A percentile compares a stretch with the other conserved stretches of the same genome.
These are phyloP conservation scores for Moricandia moricandioides DNA, from an alignment of 345 rosid species.

Conservation along the genomic window DNA sequence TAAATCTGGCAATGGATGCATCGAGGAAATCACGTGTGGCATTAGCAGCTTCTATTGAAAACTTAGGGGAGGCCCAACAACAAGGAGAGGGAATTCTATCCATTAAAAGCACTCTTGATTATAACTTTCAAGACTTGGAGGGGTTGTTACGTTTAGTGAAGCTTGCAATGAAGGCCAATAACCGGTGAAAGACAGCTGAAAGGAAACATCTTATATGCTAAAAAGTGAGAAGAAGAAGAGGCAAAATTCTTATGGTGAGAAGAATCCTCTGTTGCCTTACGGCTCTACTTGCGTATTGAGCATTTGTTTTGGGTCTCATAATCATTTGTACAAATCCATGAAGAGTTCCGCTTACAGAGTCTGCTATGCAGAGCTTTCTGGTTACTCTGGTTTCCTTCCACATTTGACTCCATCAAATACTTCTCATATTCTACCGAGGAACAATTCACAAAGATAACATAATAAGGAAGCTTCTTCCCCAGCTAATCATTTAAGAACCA, in stretches of 20 bases:
- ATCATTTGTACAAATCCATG: constrained; percentile 24
- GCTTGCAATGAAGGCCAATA: constrained; percentile 77
- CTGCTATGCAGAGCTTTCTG: constrained; percentile 17
- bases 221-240: constrained; percentile 23
- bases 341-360: constrained; percentile 12
- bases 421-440: not conserved
- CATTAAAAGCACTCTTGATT: constrained; percentile 85
- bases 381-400: too few species aligned
- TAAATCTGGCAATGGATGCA: constrained; percentile 88
- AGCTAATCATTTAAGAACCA: constrained; percentile 24
- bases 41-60: constrained; percentile 55
- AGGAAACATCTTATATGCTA: constrained; percentile 15
- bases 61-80: constrained; percentile 49
- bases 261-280: constrained; percentile 8
- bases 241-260: constrained; percentile 17
- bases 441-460: not conserved
- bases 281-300: not conserved
- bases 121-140: constrained; percentile 84
- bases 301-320: not conserved
- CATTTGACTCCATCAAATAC: constrained; percentile 17
- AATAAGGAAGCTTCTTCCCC: not conserved
- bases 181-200: constrained; percentile 40
- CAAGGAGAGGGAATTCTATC: constrained; percentile 58
- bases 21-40: constrained; percentile 76
- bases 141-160: constrained; percentile 73